Evolutionary conservation across 257 asterid species (phyloP).

Genomic region (Capsicum baccatum): DNA sequence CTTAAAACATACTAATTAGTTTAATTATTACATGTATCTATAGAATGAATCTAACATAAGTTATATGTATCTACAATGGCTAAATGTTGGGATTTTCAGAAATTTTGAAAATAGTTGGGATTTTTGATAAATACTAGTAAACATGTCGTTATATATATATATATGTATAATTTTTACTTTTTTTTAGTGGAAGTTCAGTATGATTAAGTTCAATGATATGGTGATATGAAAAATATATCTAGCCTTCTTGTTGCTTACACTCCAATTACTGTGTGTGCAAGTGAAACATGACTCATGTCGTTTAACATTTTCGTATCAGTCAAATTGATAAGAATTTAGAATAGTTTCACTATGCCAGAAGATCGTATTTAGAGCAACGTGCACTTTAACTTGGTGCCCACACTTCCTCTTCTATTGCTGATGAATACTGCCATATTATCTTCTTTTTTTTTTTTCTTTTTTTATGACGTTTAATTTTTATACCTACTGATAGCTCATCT

Average conservation of each 20-base stretch:
- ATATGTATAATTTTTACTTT: not conserved
- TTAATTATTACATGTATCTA: too few species aligned
- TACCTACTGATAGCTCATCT: not conserved
- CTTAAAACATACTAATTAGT: too few species aligned
- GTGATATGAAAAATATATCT: not conserved
- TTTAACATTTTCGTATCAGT: not conserved
- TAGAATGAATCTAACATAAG: too few species aligned
- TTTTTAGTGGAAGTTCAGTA: slow-evolving; percentile 18
- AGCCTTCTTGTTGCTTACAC: not conserved
- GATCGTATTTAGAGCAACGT: not conserved
- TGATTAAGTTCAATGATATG: not conserved
- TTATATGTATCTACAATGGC: too few species aligned
- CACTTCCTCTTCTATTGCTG: slow-evolving; percentile 10
- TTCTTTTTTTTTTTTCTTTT: not conserved
- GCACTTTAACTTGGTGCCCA: not conserved
- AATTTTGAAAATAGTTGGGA: too few species aligned
- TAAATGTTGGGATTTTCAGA: too few species aligned
- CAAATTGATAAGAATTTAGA: not conserved
- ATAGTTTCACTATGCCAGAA: not conserved
- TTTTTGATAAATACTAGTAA: too few species aligned
- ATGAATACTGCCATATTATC: not conserved
- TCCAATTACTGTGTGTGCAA: not conserved
- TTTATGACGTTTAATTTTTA: too few species aligned
- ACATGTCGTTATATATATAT: too few species aligned
- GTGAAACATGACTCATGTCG: slow-evolving; percentile 2